A percentile compares a stretch with the other conserved stretches of the same genome.
Evolutionary conservation across 306 rosid genomes (phyloP).

Genomic region (Styphnolobium japonicum): DNA sequence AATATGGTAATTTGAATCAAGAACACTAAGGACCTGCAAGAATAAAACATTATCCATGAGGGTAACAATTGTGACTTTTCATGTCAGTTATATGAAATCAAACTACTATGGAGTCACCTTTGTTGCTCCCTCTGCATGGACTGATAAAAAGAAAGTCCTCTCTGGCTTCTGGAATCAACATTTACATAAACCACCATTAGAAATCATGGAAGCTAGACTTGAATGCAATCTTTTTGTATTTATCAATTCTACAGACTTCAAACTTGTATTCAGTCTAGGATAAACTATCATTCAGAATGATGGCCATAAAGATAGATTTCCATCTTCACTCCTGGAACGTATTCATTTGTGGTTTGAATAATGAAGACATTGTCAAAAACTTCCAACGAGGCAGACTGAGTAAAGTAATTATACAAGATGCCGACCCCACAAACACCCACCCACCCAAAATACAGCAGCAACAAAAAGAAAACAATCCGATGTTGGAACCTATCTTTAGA

Average conservation of each 20-base stretch:
- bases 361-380: neutral
- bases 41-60: neutral
- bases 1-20: constrained; percentile 75
- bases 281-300: neutral
- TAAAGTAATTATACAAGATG: no score
- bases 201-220: neutral
- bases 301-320: neutral
- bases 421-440: no score
- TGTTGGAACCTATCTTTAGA: no score
- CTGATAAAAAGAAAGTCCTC: constrained; percentile 75
- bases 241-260: neutral
- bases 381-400: neutral
- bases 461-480: no score
- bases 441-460: no score
- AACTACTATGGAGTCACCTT: constrained; percentile 57
- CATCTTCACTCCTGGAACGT: neutral
- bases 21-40: constrained; percentile 72
- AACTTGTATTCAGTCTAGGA: neutral
- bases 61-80: neutral
- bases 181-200: constrained; percentile 26
- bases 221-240: neutral
- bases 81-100: constrained; percentile 1
- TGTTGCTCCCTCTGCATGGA: constrained; percentile 94
- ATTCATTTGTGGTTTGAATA: neutral
- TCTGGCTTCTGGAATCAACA: constrained; percentile 69